phyloP scores from a whole-genome alignment of 306 rosid genomes.

The Cicer yamashitae region DNA sequence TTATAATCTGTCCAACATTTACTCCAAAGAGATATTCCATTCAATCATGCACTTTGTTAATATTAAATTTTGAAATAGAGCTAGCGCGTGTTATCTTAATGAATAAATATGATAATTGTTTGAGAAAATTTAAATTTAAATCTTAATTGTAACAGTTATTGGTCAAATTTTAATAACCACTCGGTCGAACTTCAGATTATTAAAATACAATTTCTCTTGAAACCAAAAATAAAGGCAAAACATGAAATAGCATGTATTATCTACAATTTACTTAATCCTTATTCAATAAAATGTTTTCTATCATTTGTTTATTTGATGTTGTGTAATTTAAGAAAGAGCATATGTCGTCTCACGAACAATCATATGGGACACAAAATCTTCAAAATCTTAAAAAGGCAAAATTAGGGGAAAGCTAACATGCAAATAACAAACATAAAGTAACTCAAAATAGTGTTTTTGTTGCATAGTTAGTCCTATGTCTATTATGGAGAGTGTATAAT shows the following conservation, averaged over 20 bases:
- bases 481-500: neutral
- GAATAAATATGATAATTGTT: too few species aligned
- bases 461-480: neutral
- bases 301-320: conserved; percentile 49
- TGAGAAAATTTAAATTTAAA: too few species aligned
- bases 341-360: conserved; percentile 52
- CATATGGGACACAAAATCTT: conserved; percentile 68
- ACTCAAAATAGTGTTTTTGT: conserved; percentile 41
- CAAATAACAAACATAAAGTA: conserved; percentile 34
- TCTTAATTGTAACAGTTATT: too few species aligned
- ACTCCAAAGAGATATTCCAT: conserved; percentile 51
- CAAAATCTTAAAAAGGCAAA: conserved; percentile 67
- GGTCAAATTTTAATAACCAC: too few species aligned
- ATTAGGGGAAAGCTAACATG: conserved; percentile 49
- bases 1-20: conserved; percentile 41
- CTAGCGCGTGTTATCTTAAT: too few species aligned
- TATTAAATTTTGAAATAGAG: conserved; percentile 35
- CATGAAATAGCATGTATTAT: conserved; percentile 32
- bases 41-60: conserved; percentile 49
- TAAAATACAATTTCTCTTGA: neutral
- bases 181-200: rapidly evolving
- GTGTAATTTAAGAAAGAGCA: conserved; percentile 38
- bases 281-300: conserved; percentile 45
- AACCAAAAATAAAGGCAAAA: conserved; percentile 30
- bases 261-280: conserved; percentile 50